Evolutionary conservation across 1,284 basidiomycete species (phyloP).

Genomic region (Cerioporus squamosus): DNA sequence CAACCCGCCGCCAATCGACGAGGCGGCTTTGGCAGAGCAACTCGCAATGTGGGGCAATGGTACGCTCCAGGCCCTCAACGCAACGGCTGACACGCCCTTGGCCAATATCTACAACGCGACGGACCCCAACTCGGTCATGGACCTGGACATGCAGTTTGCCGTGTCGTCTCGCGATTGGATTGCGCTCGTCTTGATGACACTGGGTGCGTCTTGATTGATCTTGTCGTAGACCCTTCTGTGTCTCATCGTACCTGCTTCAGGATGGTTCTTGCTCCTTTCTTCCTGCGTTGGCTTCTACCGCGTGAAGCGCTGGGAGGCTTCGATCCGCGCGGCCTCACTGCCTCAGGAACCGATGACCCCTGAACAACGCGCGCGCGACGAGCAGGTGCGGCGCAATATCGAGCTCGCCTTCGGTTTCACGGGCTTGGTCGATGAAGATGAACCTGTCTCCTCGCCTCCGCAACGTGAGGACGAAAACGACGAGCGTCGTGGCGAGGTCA

Average conservation of each 20-base stretch:
- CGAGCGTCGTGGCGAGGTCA: no score
- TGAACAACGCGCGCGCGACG: constrained; percentile 52
- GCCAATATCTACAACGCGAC: constrained; percentile 11
- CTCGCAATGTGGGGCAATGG: constrained; percentile 8
- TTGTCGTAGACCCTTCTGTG: background rate
- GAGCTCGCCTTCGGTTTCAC: constrained; percentile 51
- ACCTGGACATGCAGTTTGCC: constrained; percentile 23
- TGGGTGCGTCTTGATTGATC: constrained; percentile 54
- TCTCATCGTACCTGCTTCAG: constrained; percentile 37
- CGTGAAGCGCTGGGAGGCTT: constrained; percentile 80
- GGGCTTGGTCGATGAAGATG: constrained; percentile 24
- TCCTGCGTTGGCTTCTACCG: constrained; percentile 84
- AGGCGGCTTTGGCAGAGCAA: constrained; percentile 20
- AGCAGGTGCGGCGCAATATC: constrained; percentile 50
- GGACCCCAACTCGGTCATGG: constrained; percentile 19
- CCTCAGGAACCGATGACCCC: constrained; percentile 38
- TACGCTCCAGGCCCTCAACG: constrained; percentile 5
- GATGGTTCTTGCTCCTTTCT: constrained; percentile 89
- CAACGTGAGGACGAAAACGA: constrained; percentile 4
- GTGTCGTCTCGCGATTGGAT: constrained; percentile 76
- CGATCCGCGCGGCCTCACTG: constrained; percentile 52
- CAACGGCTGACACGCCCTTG: background rate
- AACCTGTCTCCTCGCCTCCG: constrained; percentile 5
- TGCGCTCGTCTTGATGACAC: constrained; percentile 88
- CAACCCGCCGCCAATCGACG: constrained; percentile 21